Conservation (phyloP, 1,284 basidiomycete genomes). For the Agroathelia rolfsii region DNA sequence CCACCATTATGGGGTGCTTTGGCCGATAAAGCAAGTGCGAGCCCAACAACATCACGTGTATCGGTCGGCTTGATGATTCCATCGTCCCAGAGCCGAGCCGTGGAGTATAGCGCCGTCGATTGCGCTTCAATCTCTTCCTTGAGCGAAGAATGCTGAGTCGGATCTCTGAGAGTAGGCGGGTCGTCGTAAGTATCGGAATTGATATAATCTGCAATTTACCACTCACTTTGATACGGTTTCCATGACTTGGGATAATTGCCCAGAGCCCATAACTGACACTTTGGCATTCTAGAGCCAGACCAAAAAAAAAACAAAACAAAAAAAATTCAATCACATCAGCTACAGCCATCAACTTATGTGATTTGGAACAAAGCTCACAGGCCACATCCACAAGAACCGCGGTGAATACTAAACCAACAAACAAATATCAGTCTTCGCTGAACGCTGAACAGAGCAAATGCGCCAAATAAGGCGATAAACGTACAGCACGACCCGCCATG, state of each 20-base stretch:
- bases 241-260: slow-evolving; percentile 90
- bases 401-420: slow-evolving; percentile 64
- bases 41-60: slow-evolving; percentile 79
- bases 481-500: slow-evolving; percentile 81
- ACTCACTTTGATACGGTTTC: slow-evolving; percentile 73
- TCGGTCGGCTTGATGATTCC: slow-evolving; percentile 90
- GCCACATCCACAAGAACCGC: slow-evolving; percentile 97
- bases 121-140: slow-evolving; percentile 81
- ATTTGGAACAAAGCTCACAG: slow-evolving; percentile 42
- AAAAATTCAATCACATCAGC: slow-evolving; percentile 9
- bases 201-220: too few relatives aligned
- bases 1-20: slow-evolving; percentile 19
- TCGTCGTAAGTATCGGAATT: slow-evolving; percentile 1
- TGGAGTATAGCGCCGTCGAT: slow-evolving; percentile 79
- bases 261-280: slow-evolving; percentile 94
- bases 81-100: slow-evolving; percentile 89
- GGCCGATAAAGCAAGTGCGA: slow-evolving; percentile 72
- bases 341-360: slow-evolving; percentile 4
- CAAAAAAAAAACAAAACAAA: neutral
- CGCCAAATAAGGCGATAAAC: slow-evolving; percentile 18
- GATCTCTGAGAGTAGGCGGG: slow-evolving; percentile 43
- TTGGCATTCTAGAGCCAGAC: slow-evolving; percentile 87
- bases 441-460: slow-evolving; percentile 1
- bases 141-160: slow-evolving; percentile 62
- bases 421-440: neutral